phyloP scores from a whole-genome alignment of 768 basidiomycete genomes.

The Pulveroboletus sp. region DNA sequence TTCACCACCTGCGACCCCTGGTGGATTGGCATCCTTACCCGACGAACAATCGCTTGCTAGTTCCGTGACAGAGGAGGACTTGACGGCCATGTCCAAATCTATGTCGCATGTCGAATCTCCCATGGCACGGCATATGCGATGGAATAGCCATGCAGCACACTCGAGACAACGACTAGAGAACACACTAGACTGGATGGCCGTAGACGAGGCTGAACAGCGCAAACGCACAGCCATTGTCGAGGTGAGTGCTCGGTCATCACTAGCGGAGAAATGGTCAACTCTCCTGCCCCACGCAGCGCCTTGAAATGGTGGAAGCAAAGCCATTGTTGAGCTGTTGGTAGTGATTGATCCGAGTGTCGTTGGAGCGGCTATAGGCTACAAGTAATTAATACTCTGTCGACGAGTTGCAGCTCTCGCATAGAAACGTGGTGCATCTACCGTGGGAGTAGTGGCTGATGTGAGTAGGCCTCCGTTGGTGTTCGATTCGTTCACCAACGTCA shows the following conservation, averaged over 20 bases:
- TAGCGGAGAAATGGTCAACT: neutral
- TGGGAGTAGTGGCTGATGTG: neutral
- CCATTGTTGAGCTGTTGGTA: conserved; percentile 75
- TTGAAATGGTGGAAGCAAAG: conserved; percentile 65
- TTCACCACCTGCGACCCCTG: conserved; percentile 57
- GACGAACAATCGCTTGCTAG: conserved; percentile 50
- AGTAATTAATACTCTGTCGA: neutral
- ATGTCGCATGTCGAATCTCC: conserved; percentile 63
- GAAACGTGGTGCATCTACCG: neutral
- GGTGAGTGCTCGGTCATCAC: conserved; percentile 37
- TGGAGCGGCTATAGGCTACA: conserved; percentile 3
- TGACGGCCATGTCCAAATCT: conserved; percentile 72
- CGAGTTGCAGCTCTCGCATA: neutral
- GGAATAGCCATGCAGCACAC: conserved; percentile 28
- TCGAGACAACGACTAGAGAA: conserved; percentile 29
- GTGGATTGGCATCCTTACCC: conserved; percentile 46
- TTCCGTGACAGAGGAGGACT: conserved; percentile 64
- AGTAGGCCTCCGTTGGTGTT: no score
- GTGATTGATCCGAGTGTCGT: neutral
- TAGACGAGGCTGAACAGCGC: conserved; percentile 34
- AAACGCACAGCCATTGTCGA: conserved; percentile 67
- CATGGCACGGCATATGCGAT: conserved; percentile 33
- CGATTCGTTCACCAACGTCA: neutral
- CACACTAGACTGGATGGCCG: conserved; percentile 44
- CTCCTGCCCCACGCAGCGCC: conserved; percentile 41